Conservation (phyloP, 2,329 filamentous ascomycete genomes). For the Lasiodiplodia sp. region DNA sequence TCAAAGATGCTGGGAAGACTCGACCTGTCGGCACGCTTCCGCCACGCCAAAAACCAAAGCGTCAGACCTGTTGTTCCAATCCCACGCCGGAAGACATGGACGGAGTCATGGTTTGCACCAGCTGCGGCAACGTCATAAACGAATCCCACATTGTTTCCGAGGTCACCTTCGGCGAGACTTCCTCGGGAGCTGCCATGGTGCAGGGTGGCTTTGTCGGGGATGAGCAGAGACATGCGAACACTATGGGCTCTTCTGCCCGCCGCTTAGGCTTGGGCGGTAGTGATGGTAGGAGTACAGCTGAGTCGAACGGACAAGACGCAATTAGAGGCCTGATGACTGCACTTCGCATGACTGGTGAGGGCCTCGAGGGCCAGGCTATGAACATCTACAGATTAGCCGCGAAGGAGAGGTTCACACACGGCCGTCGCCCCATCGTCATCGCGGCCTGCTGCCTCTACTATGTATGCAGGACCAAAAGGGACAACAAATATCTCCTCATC, state of each 20-base stretch:
- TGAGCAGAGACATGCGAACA: slow-evolving; percentile 80
- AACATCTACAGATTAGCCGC: slow-evolving; percentile 57
- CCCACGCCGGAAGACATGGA: slow-evolving; percentile 41
- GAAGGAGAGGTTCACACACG: slow-evolving; percentile 67
- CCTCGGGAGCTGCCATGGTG: slow-evolving; percentile 84
- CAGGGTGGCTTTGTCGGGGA: slow-evolving; percentile 89
- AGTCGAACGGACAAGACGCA: slow-evolving; percentile 61
- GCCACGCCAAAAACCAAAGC: slow-evolving; percentile 32
- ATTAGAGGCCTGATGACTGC: slow-evolving; percentile 49
- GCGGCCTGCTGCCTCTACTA: slow-evolving; percentile 86
- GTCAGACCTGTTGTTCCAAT: slow-evolving; percentile 39
- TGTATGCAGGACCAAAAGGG: slow-evolving; percentile 78
- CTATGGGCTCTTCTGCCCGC: slow-evolving; percentile 55
- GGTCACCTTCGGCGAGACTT: slow-evolving; percentile 87
- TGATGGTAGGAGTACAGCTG: slow-evolving; percentile 68
- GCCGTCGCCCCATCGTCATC: slow-evolving; percentile 83
- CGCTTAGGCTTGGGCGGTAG: slow-evolving; percentile 51
- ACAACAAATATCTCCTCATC: slow-evolving; percentile 90
- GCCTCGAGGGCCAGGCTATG: slow-evolving; percentile 48
- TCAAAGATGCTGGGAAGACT: slow-evolving; percentile 36
- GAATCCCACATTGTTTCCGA: slow-evolving; percentile 92
- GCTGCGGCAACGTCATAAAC: slow-evolving; percentile 83
- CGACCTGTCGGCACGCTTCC: slow-evolving; percentile 28
- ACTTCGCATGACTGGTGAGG: slow-evolving; percentile 45
- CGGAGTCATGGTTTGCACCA: slow-evolving; percentile 70